A percentile compares a stretch with the other conserved stretches of the same genome.
Conservation (phyloP, 768 basidiomycete species). For the Mycena leptocephala region DNA sequence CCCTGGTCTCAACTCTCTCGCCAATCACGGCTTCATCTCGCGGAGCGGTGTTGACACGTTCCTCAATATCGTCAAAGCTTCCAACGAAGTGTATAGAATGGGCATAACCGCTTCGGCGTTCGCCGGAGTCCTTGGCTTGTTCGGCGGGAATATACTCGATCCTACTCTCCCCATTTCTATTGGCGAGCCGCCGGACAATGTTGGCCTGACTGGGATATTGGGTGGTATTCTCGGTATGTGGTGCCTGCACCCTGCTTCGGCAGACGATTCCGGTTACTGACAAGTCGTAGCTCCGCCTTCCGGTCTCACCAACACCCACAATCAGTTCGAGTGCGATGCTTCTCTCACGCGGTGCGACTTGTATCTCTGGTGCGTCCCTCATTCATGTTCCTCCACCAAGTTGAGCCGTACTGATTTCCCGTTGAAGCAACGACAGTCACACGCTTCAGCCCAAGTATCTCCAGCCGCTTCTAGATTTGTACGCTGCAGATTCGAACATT, state of each 20-base stretch:
- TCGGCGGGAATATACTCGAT: slow-evolving; percentile 19
- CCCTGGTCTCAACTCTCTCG: slow-evolving; percentile 32
- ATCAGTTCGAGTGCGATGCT: slow-evolving; percentile 30
- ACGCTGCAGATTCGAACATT: slow-evolving; percentile 16
- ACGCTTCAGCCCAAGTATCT: slow-evolving; percentile 16
- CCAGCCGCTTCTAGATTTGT: slow-evolving; percentile 17
- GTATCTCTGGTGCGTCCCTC: slow-evolving; percentile 21
- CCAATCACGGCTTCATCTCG: slow-evolving; percentile 25
- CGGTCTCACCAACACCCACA: slow-evolving; percentile 16
- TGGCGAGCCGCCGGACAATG: slow-evolving; percentile 14
- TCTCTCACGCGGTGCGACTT: slow-evolving; percentile 29
- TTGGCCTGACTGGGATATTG: slow-evolving; percentile 15
- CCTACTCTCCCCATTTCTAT: slow-evolving; percentile 14
- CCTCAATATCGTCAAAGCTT: slow-evolving; percentile 8
- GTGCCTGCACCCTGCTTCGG: slow-evolving; percentile 13
- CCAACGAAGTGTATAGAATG: slow-evolving; percentile 13
- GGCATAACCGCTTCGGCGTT: not conserved
- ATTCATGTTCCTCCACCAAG: slow-evolving; percentile 27
- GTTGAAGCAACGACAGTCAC: slow-evolving; percentile 18
- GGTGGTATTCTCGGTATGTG: slow-evolving; percentile 12
- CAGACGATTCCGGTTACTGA: slow-evolving; percentile 12
- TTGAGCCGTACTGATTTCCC: slow-evolving; percentile 21
- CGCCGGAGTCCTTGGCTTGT: slow-evolving; percentile 3
- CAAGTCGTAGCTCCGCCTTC: slow-evolving; percentile 8
- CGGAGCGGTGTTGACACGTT: slow-evolving; percentile 16